Evolutionary conservation across 2,329 filamentous ascomycete species (phyloP).

Genomic region (Pyricularia sp.): DNA sequence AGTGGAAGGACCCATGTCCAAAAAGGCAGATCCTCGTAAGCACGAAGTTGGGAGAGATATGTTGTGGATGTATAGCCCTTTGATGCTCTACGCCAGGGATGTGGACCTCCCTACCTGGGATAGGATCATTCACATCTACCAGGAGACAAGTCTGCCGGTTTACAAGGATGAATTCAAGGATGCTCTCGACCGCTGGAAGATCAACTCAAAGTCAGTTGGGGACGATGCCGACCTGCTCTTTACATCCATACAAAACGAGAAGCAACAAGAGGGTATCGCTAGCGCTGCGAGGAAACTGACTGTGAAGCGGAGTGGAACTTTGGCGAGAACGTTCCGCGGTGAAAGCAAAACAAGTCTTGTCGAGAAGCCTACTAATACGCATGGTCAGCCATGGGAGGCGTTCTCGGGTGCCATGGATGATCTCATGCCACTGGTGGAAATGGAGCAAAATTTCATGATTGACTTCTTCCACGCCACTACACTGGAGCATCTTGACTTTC

Average conservation of each 20-base stretch:
- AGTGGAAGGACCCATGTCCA: slow-evolving; percentile 45
- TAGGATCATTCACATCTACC: slow-evolving; percentile 65
- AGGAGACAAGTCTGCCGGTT: slow-evolving; percentile 58
- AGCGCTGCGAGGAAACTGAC: slow-evolving; percentile 78
- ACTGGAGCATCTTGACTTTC: slow-evolving; percentile 67
- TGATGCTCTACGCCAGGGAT: slow-evolving; percentile 80
- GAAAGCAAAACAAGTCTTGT: slow-evolving; percentile 28
- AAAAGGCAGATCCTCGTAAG: slow-evolving; percentile 57
- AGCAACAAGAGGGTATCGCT: slow-evolving; percentile 60
- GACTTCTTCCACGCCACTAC: slow-evolving; percentile 95
- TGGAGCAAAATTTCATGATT: slow-evolving; percentile 95
- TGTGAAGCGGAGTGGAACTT: slow-evolving; percentile 82
- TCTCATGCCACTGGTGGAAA: slow-evolving; percentile 67
- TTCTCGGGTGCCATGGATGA: slow-evolving; percentile 74
- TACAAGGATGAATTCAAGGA: slow-evolving; percentile 77
- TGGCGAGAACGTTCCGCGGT: slow-evolving; percentile 53
- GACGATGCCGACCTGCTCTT: slow-evolving; percentile 83
- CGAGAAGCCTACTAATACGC: slow-evolving; percentile 48
- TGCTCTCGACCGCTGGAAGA: slow-evolving; percentile 67
- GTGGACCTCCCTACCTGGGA: slow-evolving; percentile 75
- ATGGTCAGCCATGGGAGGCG: slow-evolving; percentile 64
- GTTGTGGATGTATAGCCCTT: slow-evolving; percentile 77
- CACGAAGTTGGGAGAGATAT: slow-evolving; percentile 59
- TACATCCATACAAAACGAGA: slow-evolving; percentile 64
- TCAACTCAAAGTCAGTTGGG: slow-evolving; percentile 59